These are phyloP conservation scores for Copromyces sp. DNA, from an alignment of 495 filamentous ascomycete species.

Conservation along the genomic window DNA sequence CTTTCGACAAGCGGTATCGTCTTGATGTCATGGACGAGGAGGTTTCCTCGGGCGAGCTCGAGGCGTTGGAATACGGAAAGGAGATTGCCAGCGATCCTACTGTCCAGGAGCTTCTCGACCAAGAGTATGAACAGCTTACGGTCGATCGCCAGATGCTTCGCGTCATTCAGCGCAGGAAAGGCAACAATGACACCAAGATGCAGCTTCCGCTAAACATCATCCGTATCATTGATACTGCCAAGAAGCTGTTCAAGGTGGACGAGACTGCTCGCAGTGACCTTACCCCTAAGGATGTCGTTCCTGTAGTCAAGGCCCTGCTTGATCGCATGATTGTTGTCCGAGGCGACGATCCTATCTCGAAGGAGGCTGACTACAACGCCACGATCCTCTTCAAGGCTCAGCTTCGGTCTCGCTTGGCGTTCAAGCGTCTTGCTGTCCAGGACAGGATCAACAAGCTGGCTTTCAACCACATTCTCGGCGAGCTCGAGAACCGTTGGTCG, in stretches of 20 bases:
- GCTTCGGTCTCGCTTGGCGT: conserved; percentile 79
- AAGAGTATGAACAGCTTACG: conserved; percentile 73
- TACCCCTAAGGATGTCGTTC: conserved; percentile 80
- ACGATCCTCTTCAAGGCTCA: conserved; percentile 86
- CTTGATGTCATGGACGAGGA: conserved; percentile 79
- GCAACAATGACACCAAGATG: conserved; percentile 67
- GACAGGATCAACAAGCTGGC: conserved; percentile 83
- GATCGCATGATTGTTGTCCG: conserved; percentile 73
- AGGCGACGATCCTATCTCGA: conserved; percentile 68
- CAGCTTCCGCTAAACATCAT: conserved; percentile 86
- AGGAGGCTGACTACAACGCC: conserved; percentile 79
- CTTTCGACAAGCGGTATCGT: conserved; percentile 69
- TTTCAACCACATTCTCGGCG: conserved; percentile 85
- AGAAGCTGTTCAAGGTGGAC: conserved; percentile 82
- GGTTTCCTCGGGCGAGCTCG: conserved; percentile 47
- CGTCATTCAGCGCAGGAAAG: conserved; percentile 32
- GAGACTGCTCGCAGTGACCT: conserved; percentile 77
- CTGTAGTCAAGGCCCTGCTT: conserved; percentile 64
- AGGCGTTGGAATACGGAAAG: conserved; percentile 73
- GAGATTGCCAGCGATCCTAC: conserved; percentile 80
- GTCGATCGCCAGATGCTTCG: conserved; percentile 69
- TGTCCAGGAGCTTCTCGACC: conserved; percentile 75
- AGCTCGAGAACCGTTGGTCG: conserved; percentile 77
- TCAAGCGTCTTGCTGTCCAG: conserved; percentile 76
- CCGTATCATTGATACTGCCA: conserved; percentile 82